These are phyloP conservation scores for Penicillium nordicum DNA, from an alignment of 2,329 filamentous ascomycete species.

Conservation along the genomic window DNA sequence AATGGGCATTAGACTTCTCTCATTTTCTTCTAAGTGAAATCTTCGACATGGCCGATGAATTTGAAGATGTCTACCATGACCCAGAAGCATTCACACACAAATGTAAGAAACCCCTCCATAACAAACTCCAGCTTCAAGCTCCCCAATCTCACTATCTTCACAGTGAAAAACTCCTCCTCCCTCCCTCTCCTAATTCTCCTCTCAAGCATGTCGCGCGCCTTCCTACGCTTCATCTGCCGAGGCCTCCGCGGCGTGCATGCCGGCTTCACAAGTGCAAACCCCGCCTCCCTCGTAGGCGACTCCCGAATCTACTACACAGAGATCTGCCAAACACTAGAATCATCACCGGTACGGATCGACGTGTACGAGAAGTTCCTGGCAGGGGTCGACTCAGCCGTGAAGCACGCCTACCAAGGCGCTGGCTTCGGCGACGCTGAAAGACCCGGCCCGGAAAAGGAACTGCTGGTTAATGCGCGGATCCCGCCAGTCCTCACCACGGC, in stretches of 20 bases:
- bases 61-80: slow-evolving; percentile 33
- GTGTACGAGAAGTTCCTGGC: slow-evolving; percentile 63
- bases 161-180: slow-evolving; percentile 39
- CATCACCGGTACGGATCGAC: slow-evolving; percentile 56
- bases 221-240: slow-evolving; percentile 66
- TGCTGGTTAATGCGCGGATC: slow-evolving; percentile 52
- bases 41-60: slow-evolving; percentile 42
- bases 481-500: slow-evolving; percentile 51
- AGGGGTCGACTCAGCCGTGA: slow-evolving; percentile 65
- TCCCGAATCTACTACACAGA: slow-evolving; percentile 47
- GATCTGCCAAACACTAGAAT: slow-evolving; percentile 53
- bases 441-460: slow-evolving; percentile 50
- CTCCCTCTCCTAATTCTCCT: slow-evolving; percentile 58
- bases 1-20: slow-evolving; percentile 70
- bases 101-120: slow-evolving; percentile 18
- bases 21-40: slow-evolving; percentile 56
- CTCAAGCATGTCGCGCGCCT: slow-evolving; percentile 69
- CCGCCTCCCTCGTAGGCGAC: slow-evolving; percentile 39
- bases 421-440: slow-evolving; percentile 46
- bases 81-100: slow-evolving; percentile 39
- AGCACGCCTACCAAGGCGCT: slow-evolving; percentile 52
- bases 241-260: slow-evolving; percentile 58
- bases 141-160: slow-evolving; percentile 1
- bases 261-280: slow-evolving; percentile 36
- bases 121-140: not conserved